Conservation (phyloP, 352 stramenopile species). For the Globisporangium yorkense region DNA sequence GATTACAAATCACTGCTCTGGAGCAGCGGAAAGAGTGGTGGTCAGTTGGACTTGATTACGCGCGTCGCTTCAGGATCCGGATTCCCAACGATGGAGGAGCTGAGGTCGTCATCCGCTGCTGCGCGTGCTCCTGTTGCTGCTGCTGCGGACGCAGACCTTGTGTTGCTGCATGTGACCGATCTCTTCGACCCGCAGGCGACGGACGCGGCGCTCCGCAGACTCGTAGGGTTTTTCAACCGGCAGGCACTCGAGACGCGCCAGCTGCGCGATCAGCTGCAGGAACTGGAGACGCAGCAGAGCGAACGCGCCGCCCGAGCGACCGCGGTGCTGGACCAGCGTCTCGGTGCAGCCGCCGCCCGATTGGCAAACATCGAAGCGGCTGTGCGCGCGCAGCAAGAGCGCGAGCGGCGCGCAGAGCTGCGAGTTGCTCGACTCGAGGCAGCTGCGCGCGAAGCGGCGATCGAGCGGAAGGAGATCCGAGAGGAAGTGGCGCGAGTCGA, state of each 20-base stretch:
- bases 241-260: conserved; percentile 35
- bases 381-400: neutral
- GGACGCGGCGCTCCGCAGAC: conserved; percentile 41
- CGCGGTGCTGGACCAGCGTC: neutral
- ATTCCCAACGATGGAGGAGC: too few species aligned
- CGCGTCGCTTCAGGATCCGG: too few species aligned
- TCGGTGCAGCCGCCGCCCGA: neutral
- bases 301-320: neutral
- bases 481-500: conserved; percentile 12
- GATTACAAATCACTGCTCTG: too few species aligned
- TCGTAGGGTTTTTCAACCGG: conserved; percentile 59
- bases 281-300: conserved; percentile 20
- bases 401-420: neutral
- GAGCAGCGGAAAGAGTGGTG: too few species aligned
- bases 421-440: conserved; percentile 14
- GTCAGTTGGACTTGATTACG: too few species aligned
- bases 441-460: conserved; percentile 14
- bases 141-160: neutral
- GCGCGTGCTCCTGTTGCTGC: too few species aligned
- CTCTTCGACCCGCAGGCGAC: conserved; percentile 51
- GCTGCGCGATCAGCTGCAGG: conserved; percentile 23
- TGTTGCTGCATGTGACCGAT: conserved; percentile 23
- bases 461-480: conserved; percentile 18
- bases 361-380: conserved; percentile 12
- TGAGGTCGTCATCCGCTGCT: too few species aligned